Evolutionary conservation across 2,329 filamentous ascomycete species (phyloP), one percentile per base, ranked within the genome.

Genomic region (Cladosporium sp.): DNA sequence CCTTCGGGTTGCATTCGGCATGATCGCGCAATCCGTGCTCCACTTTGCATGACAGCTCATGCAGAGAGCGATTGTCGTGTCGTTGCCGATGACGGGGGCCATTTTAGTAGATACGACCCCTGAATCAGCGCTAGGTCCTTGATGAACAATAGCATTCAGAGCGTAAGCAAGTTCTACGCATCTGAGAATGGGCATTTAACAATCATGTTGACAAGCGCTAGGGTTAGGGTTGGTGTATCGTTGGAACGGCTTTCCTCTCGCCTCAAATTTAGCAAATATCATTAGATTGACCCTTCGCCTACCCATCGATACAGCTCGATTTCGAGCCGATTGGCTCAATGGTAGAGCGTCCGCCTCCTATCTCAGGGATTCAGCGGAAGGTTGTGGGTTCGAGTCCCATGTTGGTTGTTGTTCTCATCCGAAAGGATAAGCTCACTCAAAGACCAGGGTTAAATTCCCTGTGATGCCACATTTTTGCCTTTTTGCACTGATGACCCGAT

Each of bases 361-460:
- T 22, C 11, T 6, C 27, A 8, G 16, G 2, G 11, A 22, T 5
- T 13, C 19, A 55, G 54, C 54, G 56, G 54, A 58, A 59, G 57
- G 56, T 49, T 59, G 53, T 56, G 55, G 57, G 57, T 59, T 57
- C 56, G 57, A 59, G 56, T 59, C 57, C 57, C 55, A 55, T 56
- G 57, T 49, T 54, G 56, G 51, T 58, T 51, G 51, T 16, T 22
- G 38, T 47, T 29, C 20, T 29, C 22, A 30, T 30, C 16, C 15
- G 9, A 19, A 2, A 38, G 35, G 2, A 38, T 22, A 3, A 19
- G 35, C 13, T 19, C 22, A 22, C 11, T 32, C 45, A 47, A 29
- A 20, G 35, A 4, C 22, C 13, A 16, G n/a, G 43, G 43, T 46
- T 38, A 47, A 4, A 38, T 16, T 47, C 43, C 33, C 16, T 19